Percentiles rank a stretch among this genome's conserved stretches.
These are phyloP conservation scores for Bathelium albidoporum DNA, from an alignment of 495 filamentous ascomycete species.

Conservation along the genomic window DNA sequence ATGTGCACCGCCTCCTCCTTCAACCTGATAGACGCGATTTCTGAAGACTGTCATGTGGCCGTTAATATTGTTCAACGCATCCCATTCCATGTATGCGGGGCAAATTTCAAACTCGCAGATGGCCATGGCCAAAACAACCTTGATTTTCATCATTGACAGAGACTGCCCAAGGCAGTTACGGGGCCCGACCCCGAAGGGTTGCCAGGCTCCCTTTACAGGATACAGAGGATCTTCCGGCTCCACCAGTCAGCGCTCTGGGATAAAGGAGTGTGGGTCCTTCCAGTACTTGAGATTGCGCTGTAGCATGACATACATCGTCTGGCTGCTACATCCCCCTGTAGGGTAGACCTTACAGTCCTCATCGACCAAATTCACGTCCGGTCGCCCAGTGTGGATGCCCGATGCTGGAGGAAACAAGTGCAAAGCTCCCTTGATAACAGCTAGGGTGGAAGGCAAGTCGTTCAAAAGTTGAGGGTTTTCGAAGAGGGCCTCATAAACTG, in stretches of 20 bases:
- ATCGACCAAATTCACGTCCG: conserved; percentile 19
- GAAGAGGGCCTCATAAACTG: conserved; percentile 9
- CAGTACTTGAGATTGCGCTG: conserved; percentile 20
- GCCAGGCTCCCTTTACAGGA: conserved; percentile 16
- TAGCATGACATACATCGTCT: conserved; percentile 16
- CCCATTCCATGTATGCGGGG: conserved; percentile 20
- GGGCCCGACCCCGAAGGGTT: conserved; percentile 26
- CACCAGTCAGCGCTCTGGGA: conserved; percentile 15
- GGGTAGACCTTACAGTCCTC: conserved; percentile 23
- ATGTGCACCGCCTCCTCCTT: background rate
- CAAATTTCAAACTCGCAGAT: conserved; percentile 22
- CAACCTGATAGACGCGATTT: conserved; percentile 25
- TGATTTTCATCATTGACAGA: conserved; percentile 28
- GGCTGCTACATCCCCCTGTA: conserved; percentile 24
- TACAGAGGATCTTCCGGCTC: conserved; percentile 9
- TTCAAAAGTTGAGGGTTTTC: conserved; percentile 16
- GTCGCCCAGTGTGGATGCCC: conserved; percentile 19
- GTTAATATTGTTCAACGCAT: conserved; percentile 9
- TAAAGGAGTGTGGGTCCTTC: conserved; percentile 16
- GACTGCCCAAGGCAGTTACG: conserved; percentile 32
- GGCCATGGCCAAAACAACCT: conserved; percentile 24
- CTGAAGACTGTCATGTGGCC: conserved; percentile 13
- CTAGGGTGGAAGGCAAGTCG: conserved; percentile 25
- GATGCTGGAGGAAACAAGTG: conserved; percentile 23
- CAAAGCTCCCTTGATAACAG: conserved; percentile 23